phyloP scores from a whole-genome alignment of 2,329 filamentous ascomycete genomes.

The Rhytidhysteron rufulum region DNA sequence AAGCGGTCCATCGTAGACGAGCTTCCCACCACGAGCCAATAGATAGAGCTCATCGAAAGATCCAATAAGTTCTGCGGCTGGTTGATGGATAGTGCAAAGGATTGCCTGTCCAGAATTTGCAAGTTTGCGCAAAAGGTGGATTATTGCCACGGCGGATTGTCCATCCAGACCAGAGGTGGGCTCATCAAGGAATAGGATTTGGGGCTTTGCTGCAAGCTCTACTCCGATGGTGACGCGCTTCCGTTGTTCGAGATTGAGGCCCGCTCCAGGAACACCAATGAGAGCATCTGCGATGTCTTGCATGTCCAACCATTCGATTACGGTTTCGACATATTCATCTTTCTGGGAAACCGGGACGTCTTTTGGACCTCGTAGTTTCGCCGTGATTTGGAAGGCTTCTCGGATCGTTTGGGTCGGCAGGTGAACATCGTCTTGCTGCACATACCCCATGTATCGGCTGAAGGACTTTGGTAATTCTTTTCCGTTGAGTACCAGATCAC shows the following conservation, averaged over 20 bases:
- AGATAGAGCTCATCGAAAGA: conserved; percentile 64
- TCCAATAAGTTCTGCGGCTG: conserved; percentile 62
- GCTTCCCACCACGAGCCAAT: conserved; percentile 60
- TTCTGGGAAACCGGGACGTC: conserved; percentile 57
- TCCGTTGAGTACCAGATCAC: conserved; percentile 44
- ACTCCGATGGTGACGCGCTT: conserved; percentile 64
- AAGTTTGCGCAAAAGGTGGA: conserved; percentile 63
- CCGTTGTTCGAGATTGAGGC: conserved; percentile 59
- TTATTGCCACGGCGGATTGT: conserved; percentile 62
- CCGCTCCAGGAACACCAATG: conserved; percentile 52
- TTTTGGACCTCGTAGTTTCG: conserved; percentile 58
- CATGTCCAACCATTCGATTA: conserved; percentile 61
- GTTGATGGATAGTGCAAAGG: conserved; percentile 68
- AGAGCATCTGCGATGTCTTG: conserved; percentile 62
- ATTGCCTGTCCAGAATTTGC: conserved; percentile 65
- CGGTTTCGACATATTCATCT: conserved; percentile 62
- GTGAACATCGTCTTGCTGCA: conserved; percentile 65
- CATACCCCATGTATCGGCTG: conserved; percentile 76
- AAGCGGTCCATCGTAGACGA: conserved; percentile 63
- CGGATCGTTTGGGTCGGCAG: conserved; percentile 60
- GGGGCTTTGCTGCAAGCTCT: conserved; percentile 61
- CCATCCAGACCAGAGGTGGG: conserved; percentile 72
- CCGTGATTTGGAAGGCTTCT: conserved; percentile 62
- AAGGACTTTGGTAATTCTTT: conserved; percentile 57
- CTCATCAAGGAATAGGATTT: conserved; percentile 74